Evolutionary conservation across 1,284 basidiomycete species (phyloP).

Genomic region (Ceratobasidium sp.): DNA sequence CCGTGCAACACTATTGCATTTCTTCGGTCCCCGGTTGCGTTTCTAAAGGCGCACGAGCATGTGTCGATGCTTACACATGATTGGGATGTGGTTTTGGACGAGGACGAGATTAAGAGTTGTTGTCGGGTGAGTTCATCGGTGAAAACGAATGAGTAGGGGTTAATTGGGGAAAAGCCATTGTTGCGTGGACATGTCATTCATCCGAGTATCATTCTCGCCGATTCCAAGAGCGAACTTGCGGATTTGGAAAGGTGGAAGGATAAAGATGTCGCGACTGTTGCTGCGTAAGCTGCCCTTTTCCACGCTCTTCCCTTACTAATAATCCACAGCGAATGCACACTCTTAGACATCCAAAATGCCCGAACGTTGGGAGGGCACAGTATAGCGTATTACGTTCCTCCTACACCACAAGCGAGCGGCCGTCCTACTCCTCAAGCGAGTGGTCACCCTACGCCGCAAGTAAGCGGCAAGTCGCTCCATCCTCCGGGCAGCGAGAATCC

Average conservation of each 20-base stretch:
- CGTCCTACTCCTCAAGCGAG: slow-evolving; percentile 5
- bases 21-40: slow-evolving; percentile 67
- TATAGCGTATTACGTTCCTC: slow-evolving; percentile 35
- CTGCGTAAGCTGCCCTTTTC: slow-evolving; percentile 51
- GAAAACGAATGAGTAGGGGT: slow-evolving; percentile 55
- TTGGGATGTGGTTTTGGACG: slow-evolving; percentile 72
- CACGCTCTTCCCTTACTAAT: neutral
- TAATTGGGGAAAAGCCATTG: slow-evolving; percentile 57
- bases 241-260: slow-evolving; percentile 69
- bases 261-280: slow-evolving; percentile 69
- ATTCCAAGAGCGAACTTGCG: slow-evolving; percentile 66
- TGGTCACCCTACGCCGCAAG: too few relatives aligned
- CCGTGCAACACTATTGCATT: slow-evolving; percentile 82
- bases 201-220: slow-evolving; percentile 70
- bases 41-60: slow-evolving; percentile 60
- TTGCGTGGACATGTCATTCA: slow-evolving; percentile 76
- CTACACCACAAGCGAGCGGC: slow-evolving; percentile 9
- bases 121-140: slow-evolving; percentile 52
- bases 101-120: slow-evolving; percentile 65
- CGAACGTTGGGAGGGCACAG: slow-evolving; percentile 13
- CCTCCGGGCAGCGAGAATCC: slow-evolving; percentile 24
- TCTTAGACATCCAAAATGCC: slow-evolving; percentile 67
- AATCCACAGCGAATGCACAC: slow-evolving; percentile 59
- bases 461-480: too few relatives aligned
- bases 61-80: slow-evolving; percentile 63